Base-by-base conservation (phyloP, 169 alveolate species). In the Plasmodium reichenowi region DNA sequence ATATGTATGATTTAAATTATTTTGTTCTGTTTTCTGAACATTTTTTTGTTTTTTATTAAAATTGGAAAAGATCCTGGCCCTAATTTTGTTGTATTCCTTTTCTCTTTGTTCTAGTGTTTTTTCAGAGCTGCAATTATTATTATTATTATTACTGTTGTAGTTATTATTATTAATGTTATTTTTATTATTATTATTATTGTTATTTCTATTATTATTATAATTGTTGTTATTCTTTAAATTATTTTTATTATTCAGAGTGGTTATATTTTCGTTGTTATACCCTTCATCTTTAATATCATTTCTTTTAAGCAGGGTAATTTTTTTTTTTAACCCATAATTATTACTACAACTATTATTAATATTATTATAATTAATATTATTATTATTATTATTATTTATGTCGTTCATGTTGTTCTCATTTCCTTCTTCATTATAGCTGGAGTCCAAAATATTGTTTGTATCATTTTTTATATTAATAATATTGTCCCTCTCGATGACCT, bases 1-100 rank as follows among this genome's bases (percentile, higher is more conserved):
- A 47, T 8, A 15, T n/a, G 43, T 70, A 20, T 10, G 9, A 10
- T 58, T 59, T 38, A 12, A 3, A 22, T 22, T 29, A 47, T 26
- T 71, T 26, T 48, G 63, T 22, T 59, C 60, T 4, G 5, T 3
- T 38, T 20, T 73, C 59, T 56, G 38, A 47, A 7, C 20, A 32
- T 63, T 75, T 75, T 62, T 75, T 32, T 4, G 45, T 47, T 75
- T 75, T 75, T 75, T 75, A 47, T 75, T 75, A 50, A 75, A 75
- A 22, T 75, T 75, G 8, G 88, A 75, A 63, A 75, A 75, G 63
- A 75, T 75, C 29, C 88, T 60, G 9, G 88, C 88, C n/a, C 88
- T 24, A 12, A 75, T 75, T 75, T 75, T 60, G n/a, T 52, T 75
- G 62, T 75, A 75, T 47, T 75, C 88, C 38, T 63, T 20, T 45